Conservation (phyloP, 306 rosid species). For the Prunus campanulata region DNA sequence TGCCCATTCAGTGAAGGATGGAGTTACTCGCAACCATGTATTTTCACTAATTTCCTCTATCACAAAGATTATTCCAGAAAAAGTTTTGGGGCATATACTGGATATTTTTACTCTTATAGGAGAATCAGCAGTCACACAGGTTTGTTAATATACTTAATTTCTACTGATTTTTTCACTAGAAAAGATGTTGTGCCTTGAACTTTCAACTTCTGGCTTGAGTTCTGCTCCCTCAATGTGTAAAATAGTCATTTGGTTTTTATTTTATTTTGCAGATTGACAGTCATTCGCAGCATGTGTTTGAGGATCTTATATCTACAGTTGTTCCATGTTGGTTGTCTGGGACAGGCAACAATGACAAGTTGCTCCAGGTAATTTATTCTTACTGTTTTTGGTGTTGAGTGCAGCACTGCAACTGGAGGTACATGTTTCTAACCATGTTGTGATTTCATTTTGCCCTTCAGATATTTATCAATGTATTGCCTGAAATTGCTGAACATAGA, state of each 20-base stretch:
- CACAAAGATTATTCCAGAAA: constrained; percentile 59
- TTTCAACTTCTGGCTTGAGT: background rate
- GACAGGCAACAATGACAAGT: constrained; percentile 55
- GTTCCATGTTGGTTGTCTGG: constrained; percentile 91
- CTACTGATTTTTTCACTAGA: background rate
- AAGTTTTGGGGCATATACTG: constrained; percentile 53
- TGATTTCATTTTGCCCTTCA: constrained; percentile 34
- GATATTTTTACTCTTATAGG: constrained; percentile 70
- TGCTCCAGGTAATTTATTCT: constrained; percentile 63
- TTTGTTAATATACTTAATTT: constrained; percentile 21
- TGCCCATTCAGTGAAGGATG: constrained; percentile 46
- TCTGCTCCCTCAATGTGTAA: background rate
- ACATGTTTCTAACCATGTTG: constrained; percentile 16
- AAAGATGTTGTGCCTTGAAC: background rate
- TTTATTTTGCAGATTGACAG: constrained; percentile 56
- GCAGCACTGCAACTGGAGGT: background rate
- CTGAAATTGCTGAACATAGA: constrained; percentile 76
- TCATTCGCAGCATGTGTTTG: constrained; percentile 74
- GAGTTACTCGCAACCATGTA: constrained; percentile 68
- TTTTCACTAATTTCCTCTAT: constrained; percentile 63
- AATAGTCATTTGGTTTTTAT: background rate
- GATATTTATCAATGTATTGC: constrained; percentile 68
- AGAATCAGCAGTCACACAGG: constrained; percentile 79
- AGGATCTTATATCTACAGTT: constrained; percentile 73
- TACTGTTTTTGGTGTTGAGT: constrained; percentile 6